Base-by-base conservation (phyloP, 2,329 filamentous ascomycete species). In the Ceratocystis ficicola region DNA sequence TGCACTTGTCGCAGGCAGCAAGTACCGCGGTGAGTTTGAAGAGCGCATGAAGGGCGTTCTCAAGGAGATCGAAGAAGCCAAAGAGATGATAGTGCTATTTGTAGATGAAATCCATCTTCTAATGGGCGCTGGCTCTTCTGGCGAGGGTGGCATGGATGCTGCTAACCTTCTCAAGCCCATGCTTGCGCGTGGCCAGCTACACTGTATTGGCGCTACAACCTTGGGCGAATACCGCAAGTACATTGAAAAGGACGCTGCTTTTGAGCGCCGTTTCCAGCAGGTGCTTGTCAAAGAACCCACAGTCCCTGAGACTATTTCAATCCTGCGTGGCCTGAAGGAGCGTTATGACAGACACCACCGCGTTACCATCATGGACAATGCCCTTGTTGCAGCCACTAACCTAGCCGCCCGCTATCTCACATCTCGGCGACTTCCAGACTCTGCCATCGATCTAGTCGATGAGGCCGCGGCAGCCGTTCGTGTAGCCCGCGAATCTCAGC, bases 1-100 rank as follows among this genome's bases (percentile, higher is more conserved):
- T 71, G 89, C 93, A 28, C 81, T 99, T 66, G 93, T 99, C 69
- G 94, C 94, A 67, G 94, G 94, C 70, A 96, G 91, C 83, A 99
- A 99, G 78, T 99, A 95, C 79, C 87, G 94, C 62, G 94, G 94
- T 78, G 94, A 99, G 75, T 99, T 99, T 68, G 94, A 99, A 75
- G 94, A 99, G 80, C 86, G 94, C 71, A 97, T 99, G 92, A 99
- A 99, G 83, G 92, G 93, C 65, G 94, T 99, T 4, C 77, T 99
- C 72, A 99, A 97, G 76, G 94, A 99, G 78, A 96, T 99, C 67
- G 84, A 92, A 71, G 87, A 95, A 66, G 90, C 91, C 63, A 95
- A 94, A 74, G 93, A 97, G 67, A 96, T 92, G 80, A 96, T 99
- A 73, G 88, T 99, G 64, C 86, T 99, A 69, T 99, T 99, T 72